phyloP scores from a whole-genome alignment of 2,329 filamentous ascomycete genomes.

The Stachybotrys chartarum region DNA sequence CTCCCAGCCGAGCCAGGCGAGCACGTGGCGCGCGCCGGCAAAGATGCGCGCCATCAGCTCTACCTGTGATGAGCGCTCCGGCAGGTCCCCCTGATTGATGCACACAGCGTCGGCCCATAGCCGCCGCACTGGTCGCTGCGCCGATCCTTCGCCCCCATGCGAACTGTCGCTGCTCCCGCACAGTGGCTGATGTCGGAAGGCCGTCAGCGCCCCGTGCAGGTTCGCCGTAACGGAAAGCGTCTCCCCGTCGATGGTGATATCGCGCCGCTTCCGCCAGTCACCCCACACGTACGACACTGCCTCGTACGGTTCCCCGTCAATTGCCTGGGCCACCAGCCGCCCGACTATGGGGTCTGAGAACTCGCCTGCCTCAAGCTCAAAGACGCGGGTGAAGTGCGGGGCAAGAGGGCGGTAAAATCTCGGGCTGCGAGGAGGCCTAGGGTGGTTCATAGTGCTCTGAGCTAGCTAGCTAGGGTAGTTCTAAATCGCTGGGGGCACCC shows the following conservation, averaged over 20 bases:
- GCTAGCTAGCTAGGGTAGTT: too few relatives aligned
- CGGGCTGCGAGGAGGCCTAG: too few relatives aligned
- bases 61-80: constrained; percentile 9
- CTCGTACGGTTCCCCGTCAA: constrained; percentile 2
- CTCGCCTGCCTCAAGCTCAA: background rate
- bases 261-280: background rate
- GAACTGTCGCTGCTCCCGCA: background rate
- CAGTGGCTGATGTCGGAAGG: background rate
- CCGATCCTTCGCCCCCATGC: too few relatives aligned
- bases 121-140: background rate
- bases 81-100: constrained; percentile 8
- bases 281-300: constrained; percentile 7
- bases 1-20: constrained; percentile 7
- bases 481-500: too few relatives aligned
- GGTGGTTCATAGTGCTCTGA: background rate
- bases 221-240: constrained; percentile 4
- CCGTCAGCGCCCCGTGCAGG: constrained; percentile 3
- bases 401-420: constrained; percentile 23
- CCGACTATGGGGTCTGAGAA: background rate
- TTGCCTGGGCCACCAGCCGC: background rate
- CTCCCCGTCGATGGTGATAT: constrained; percentile 2
- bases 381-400: background rate
- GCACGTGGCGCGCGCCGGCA: constrained; percentile 3
- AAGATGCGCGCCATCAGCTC: constrained; percentile 13
- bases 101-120: constrained; percentile 14